Evolutionary conservation across 331 rosid species (phyloP).

Genomic region (Malus hybrid): DNA sequence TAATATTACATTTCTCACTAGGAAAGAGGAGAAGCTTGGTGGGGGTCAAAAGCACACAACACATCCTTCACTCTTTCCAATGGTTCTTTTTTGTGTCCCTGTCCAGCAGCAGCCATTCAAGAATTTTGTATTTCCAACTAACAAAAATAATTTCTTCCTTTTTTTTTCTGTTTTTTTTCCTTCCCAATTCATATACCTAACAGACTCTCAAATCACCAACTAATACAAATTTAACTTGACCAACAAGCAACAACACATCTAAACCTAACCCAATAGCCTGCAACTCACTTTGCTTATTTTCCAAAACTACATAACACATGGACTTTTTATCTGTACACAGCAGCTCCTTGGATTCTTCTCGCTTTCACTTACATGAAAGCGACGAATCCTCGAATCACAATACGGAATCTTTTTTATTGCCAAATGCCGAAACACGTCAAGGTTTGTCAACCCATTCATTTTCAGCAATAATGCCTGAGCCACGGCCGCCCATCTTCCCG

Average conservation of each 20-base stretch:
- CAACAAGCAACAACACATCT: slow-evolving; percentile 26
- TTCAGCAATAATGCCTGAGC: slow-evolving; percentile 71
- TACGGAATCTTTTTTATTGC: slow-evolving; percentile 15
- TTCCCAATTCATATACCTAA: slow-evolving; percentile 9
- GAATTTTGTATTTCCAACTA: slow-evolving; percentile 15
- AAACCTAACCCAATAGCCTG: slow-evolving; percentile 15
- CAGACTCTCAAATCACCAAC: slow-evolving; percentile 27
- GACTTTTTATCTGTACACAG: slow-evolving; percentile 16
- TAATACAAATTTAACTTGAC: slow-evolving; percentile 30
- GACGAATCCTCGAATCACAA: slow-evolving; percentile 4
- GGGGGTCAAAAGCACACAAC: not conserved
- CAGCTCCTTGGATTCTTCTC: slow-evolving; percentile 22
- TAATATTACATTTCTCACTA: slow-evolving; percentile 8
- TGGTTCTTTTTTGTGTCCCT: not conserved
- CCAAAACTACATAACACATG: slow-evolving; percentile 34
- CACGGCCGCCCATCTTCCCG: slow-evolving; percentile 63
- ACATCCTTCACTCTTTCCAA: slow-evolving; percentile 1
- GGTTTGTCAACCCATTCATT: slow-evolving; percentile 69
- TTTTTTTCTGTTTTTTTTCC: not conserved
- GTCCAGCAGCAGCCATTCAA: slow-evolving; percentile 7
- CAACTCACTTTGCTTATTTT: slow-evolving; percentile 48
- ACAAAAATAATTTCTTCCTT: slow-evolving; percentile 10
- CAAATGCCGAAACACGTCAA: slow-evolving; percentile 24
- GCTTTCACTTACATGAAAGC: slow-evolving; percentile 16
- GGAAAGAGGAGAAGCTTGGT: not conserved